Percentiles rank a stretch among this genome's conserved stretches.
Evolutionary conservation across 2,329 filamentous ascomycete species (phyloP).

Genomic region (Botrytis tulipae): DNA sequence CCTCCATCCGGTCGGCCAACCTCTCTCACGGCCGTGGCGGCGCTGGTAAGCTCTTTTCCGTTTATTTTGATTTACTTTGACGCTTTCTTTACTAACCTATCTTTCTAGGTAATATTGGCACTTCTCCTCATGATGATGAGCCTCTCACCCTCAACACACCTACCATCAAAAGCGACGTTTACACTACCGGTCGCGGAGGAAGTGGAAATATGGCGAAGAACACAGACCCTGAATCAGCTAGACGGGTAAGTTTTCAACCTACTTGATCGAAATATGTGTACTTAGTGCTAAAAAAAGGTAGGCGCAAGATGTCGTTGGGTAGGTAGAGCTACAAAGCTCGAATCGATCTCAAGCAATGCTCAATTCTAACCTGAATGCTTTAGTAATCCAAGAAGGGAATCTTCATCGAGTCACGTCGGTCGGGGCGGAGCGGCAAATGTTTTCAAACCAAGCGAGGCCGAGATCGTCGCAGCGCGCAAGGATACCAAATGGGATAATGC

Average conservation of each 20-base stretch:
- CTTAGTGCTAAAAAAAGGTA: not conserved
- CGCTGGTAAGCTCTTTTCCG: conserved; percentile 50
- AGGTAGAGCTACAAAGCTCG: conserved; percentile 34
- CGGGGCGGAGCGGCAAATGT: conserved; percentile 76
- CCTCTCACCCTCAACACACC: conserved; percentile 75
- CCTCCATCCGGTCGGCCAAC: conserved; percentile 22
- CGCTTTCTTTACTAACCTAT: conserved; percentile 17
- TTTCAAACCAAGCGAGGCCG: conserved; percentile 47
- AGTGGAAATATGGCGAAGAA: conserved; percentile 81
- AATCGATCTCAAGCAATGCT: not conserved
- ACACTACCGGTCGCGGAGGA: conserved; percentile 83
- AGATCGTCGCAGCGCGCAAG: conserved; percentile 36
- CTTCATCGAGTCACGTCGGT: conserved; percentile 64
- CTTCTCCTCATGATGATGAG: conserved; percentile 48
- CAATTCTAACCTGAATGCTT: not conserved
- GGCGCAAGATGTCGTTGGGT: conserved; percentile 79
- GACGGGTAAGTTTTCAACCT: conserved; percentile 44
- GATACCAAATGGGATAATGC: conserved; percentile 34
- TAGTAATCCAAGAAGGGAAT: conserved; percentile 48
- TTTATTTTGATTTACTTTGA: not conserved
- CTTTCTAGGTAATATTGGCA: conserved; percentile 60
- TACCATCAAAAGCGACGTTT: conserved; percentile 75
- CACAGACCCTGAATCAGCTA: conserved; percentile 69
- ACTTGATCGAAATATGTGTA: not conserved
- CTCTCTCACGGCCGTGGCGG: conserved; percentile 73